Conservation (phyloP, 1,284 basidiomycete genomes). For the Pseudozyma tsukubaensis region DNA sequence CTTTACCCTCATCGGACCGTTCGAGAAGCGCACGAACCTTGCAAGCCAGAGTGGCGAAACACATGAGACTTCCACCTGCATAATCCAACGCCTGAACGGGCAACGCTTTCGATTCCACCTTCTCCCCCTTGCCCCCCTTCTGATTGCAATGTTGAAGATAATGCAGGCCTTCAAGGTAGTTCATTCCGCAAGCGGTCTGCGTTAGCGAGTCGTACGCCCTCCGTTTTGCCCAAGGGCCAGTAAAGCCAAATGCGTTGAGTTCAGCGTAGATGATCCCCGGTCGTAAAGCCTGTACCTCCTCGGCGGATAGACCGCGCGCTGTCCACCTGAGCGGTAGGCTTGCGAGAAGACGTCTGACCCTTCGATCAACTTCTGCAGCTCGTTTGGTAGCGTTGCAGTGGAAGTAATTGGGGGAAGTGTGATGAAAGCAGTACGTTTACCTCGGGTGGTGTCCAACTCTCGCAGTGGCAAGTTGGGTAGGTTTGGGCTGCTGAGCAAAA, state of each 20-base stretch:
- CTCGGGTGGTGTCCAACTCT: conserved; percentile 76
- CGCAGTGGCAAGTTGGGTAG: conserved; percentile 74
- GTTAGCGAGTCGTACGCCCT: conserved; percentile 78
- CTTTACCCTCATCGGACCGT: neutral
- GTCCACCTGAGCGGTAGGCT: conserved; percentile 71
- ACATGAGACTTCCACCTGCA: conserved; percentile 75
- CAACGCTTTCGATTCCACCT: conserved; percentile 70
- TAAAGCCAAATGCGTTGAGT: conserved; percentile 75
- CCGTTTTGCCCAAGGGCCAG: conserved; percentile 75
- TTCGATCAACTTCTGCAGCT: conserved; percentile 70
- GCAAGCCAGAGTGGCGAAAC: conserved; percentile 54
- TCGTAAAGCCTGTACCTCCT: conserved; percentile 63
- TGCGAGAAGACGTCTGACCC: conserved; percentile 77
- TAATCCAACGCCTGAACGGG: conserved; percentile 78
- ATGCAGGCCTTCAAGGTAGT: conserved; percentile 73
- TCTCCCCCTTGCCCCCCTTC: conserved; percentile 22
- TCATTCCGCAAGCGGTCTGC: conserved; percentile 77
- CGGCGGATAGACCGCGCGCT: conserved; percentile 15
- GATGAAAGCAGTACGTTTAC: conserved; percentile 77
- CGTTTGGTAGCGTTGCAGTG: conserved; percentile 19
- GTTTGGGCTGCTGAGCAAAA: conserved; percentile 74
- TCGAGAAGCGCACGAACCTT: conserved; percentile 17
- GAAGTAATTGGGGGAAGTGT: conserved; percentile 70
- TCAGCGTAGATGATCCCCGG: conserved; percentile 76
- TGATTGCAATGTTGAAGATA: conserved; percentile 70